Conservation (phyloP, 371 early-diverging fungal species). For the Encephalitozoon romaleae region DNA sequence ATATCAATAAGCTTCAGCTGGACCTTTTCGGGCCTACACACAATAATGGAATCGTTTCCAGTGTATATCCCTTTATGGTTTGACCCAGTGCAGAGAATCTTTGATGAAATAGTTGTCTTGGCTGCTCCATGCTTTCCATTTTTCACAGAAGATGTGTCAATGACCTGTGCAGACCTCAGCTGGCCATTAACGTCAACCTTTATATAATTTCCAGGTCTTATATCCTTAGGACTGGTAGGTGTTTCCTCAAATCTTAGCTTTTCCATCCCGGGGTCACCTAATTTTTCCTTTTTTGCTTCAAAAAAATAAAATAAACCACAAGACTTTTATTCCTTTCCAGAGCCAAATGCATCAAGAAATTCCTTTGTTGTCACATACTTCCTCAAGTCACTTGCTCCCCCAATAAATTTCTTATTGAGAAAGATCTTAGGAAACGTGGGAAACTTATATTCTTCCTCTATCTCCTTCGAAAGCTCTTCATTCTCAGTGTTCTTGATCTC, state of each 20-base stretch:
- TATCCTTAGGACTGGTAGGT: constrained; percentile 11
- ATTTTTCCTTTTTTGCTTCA: background rate
- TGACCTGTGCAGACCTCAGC: constrained; percentile 25
- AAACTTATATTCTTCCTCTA: constrained; percentile 3
- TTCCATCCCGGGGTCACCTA: background rate
- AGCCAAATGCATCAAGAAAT: background rate
- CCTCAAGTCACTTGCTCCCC: constrained; percentile 41
- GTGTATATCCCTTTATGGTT: constrained; percentile 1
- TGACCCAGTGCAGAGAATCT: constrained; percentile 11
- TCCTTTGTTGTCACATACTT: constrained; percentile 6
- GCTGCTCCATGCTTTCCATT: constrained; percentile 61
- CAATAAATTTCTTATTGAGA: constrained; percentile 44
- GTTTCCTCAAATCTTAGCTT: background rate
- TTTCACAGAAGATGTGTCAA: constrained; percentile 46
- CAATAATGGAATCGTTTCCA: background rate
- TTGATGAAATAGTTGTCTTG: constrained; percentile 33
- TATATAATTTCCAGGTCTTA: constrained; percentile 31
- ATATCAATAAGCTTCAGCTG: background rate
- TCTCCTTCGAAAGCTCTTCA: constrained; percentile 15
- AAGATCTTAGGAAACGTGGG: constrained; percentile 50
- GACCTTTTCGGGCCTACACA: background rate
- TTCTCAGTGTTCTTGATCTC: constrained; percentile 7
- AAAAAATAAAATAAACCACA: background rate
- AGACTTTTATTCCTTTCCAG: background rate
- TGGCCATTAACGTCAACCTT: constrained; percentile 16